phyloP scores from a whole-genome alignment of 805 yeast species.

The Ogataea salicorniae region DNA sequence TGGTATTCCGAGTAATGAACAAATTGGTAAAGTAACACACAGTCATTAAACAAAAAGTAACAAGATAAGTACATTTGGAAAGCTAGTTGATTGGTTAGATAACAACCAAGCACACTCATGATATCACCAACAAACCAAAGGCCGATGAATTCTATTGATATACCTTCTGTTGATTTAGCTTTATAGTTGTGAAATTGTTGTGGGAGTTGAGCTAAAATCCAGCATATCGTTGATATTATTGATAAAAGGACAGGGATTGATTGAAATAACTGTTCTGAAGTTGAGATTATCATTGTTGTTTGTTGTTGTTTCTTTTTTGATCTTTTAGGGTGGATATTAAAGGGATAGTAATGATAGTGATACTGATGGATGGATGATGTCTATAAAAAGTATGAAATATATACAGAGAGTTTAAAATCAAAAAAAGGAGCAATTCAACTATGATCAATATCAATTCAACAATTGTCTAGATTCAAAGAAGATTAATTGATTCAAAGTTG shows the following conservation, averaged over 20 bases:
- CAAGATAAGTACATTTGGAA: constrained; percentile 71
- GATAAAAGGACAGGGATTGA: constrained; percentile 20
- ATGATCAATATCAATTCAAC: too few relatives aligned
- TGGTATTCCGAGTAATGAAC: constrained; percentile 53
- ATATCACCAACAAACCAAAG: constrained; percentile 33
- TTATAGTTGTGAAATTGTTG: constrained; percentile 31
- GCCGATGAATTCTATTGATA: constrained; percentile 27
- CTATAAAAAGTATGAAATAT: too few relatives aligned
- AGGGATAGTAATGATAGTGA: too few relatives aligned
- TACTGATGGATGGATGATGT: too few relatives aligned
- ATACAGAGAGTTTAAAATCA: too few relatives aligned
- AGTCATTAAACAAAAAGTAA: constrained; percentile 72
- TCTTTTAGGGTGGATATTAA: too few relatives aligned
- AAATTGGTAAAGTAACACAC: constrained; percentile 63
- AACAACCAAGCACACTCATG: constrained; percentile 53
- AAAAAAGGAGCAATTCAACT: too few relatives aligned
- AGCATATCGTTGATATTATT: constrained; percentile 27
- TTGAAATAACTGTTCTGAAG: background rate
- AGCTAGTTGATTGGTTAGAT: constrained; percentile 71
- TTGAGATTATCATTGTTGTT: background rate
- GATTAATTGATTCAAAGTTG: too few relatives aligned
- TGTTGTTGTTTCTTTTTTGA: too few relatives aligned
- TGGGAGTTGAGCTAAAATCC: constrained; percentile 34
- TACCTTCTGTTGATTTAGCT: constrained; percentile 28
- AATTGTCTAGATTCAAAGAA: too few relatives aligned